Base-by-base conservation (phyloP, 1,139 yeast species). In the Suzukiozyma palmioleophila region DNA sequence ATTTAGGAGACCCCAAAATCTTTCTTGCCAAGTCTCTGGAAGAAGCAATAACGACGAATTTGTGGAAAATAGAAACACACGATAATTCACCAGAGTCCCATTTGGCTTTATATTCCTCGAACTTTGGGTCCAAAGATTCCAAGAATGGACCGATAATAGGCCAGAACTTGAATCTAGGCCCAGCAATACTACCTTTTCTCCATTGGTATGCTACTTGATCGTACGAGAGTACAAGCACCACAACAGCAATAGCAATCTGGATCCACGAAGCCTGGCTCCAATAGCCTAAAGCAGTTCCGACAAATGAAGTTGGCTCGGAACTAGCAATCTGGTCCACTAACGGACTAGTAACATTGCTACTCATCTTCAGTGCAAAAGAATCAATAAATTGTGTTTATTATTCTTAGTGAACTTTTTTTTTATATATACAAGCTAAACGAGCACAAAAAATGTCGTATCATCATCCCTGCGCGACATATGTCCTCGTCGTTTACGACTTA, bases 31-130 rank as follows among this genome's bases (percentile, higher is more conserved):
- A 73, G 52, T 90, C 97, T 56, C 96, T 80, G 30, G 85, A 75
- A 8, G 95, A 82, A 9, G 97, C 97, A 64, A 92, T 89, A 42
- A 92, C 95, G 37, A 92, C 98, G 58, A 92, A 92, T 68, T 92
- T 90, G 72, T 92, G 98, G 76, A 92, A 92, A 47, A 92, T 94
- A 2, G 97, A 88, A 39, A 92, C 98, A 72, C 97, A 92, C 14
- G 95, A 84, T 45, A 92, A 73, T 13, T 92, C 92, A 46, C 98
- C 98, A 5, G 95, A 82, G 52, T 78, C 81, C 98, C 98, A 92
- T 62, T 92, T 92, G 40, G 87, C 87, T 60, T 78, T 72, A 63
- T 92, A 92, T 57, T 85, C 96, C 58, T 87, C 96, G 59, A 92
- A 92, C 62, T 90, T 90, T 26, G 98, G 98, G 66, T 92, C 92